Base-by-base conservation (phyloP, 768 basidiomycete species). In the Porpolomopsis calyptriformis region DNA sequence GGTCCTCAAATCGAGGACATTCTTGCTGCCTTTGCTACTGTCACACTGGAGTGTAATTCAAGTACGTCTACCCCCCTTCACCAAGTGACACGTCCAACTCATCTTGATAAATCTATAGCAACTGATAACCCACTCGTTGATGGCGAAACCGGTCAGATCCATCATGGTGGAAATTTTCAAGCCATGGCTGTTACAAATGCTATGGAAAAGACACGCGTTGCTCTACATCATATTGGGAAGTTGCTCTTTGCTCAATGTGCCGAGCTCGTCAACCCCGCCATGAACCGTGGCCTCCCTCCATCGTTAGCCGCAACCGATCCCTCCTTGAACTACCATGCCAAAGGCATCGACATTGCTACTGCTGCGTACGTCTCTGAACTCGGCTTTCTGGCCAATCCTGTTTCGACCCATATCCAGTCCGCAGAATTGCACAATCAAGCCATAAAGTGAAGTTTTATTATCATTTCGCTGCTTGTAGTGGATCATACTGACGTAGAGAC, bases 91-190 rank as follows among this genome's bases (percentile, higher is more conserved):
- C 6, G 14, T 23, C 23, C 6, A 23, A 33, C 49, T 51, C 34
- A 48, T 53, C 25, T 2, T 46, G 47, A 5, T 39, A 4, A 20
- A 35, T 25, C 52, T 50, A n/a, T 50, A 85, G 82, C 85, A 19
- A 89, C 86, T 20, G 86, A 89, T 55, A 89, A 89, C 57, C 86
- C 86, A 9, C 72, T 89, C 33, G 69, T 87, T 48, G 82, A 87
- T 55, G 75, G 76, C 16, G 73, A 80, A 44, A 77, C 76, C 23
- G 76, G 76, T 2, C 59, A 68, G 29, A 70, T 84, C 11, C 81
- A 87, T 57, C 79, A 85, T 51, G 85, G 84, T 22, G 90, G 89
- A 11, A 92, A 91, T 60, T 92, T 93, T 72, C 89, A 85, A 60
- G 83, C 83, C 0, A 85, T 85, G 78, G 72, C 81, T 10, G 73